A percentile compares a stretch with the other conserved stretches of the same genome.
Evolutionary conservation across 148 eudicot genomes (phyloP).

Genomic region (Chenopodium formosanum): DNA sequence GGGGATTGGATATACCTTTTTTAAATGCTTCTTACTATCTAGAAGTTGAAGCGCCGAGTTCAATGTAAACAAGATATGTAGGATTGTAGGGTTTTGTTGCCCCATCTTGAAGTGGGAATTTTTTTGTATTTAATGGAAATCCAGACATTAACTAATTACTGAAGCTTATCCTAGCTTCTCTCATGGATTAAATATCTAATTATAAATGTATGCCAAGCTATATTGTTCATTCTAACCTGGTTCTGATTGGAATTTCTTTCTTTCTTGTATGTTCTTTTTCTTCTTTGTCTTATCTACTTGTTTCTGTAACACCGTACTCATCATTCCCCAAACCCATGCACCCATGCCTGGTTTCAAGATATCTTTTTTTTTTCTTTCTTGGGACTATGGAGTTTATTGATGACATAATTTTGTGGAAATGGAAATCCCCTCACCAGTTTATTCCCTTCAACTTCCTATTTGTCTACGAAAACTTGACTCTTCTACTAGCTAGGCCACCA

Average conservation of each 20-base stretch:
- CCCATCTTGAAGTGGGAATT: background rate
- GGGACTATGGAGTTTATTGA: background rate
- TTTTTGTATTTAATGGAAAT: background rate
- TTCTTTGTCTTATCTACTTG: conserved; percentile 1
- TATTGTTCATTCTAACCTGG: background rate
- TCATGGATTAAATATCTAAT: background rate
- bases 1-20: background rate
- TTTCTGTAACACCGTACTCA: background rate
- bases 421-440: background rate
- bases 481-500: background rate
- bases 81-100: background rate
- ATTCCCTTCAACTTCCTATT: no score
- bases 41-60: background rate
- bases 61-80: background rate
- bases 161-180: background rate
- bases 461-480: no score
- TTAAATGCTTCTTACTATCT: background rate
- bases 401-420: background rate
- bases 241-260: background rate
- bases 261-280: background rate
- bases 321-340: background rate
- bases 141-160: background rate
- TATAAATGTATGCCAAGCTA: background rate
- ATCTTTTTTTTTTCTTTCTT: background rate
- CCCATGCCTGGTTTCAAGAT: background rate